Evolutionary conservation across 2,329 filamentous ascomycete genomes (phyloP), one percentile per base, ranked within the genome.

Genomic region (Monosporascus sp.): DNA sequence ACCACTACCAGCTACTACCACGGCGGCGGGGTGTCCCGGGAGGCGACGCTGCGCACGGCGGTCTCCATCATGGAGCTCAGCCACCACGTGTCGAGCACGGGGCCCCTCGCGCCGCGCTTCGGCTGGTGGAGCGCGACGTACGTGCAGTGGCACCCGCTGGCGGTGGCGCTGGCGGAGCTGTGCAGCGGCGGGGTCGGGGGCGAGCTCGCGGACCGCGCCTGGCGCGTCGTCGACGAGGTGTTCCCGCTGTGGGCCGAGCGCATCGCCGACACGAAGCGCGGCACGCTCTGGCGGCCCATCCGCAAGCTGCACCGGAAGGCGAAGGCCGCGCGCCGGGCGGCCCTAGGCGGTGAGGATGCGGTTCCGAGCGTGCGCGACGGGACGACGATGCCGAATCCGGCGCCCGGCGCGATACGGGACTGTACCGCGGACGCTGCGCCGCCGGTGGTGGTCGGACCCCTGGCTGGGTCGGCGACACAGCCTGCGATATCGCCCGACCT

Each of bases 61-160:
- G 63, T 79, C 18, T 73, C 75, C 17, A 71, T 74, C 48, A 71
- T 81, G 49, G 74, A 78, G 52, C 65, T 76, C 18, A 65, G 65
- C 41, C 67, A 70, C 20, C 55, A 59, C 44, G 56, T 66, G 38
- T 62, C 64, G 25, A 63, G 66, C 7, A 14, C 17, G 48, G 68
- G 69, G n/a, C 64, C 66, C 4, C 70, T 67, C 44, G 67, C 63
- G 1, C 67, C 70, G 14, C 65, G 71, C 3, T 79, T 73, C 64
- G 62, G 64, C 20, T 81, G 78, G 75, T 77, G 77, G 71, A 69
- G 72, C n/a, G 63, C 71, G 15, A 74, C 70, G 1, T 81, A 78
- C 63, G 74, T 79, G 15, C 78, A 79, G 54, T 82, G 79, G 79
- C 79, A 82, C 57, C 73, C 77, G 7, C 66, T 82, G 0, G 77